Conservation (phyloP, 2,329 filamentous ascomycete genomes). For the Fusarium praegraminearum region DNA sequence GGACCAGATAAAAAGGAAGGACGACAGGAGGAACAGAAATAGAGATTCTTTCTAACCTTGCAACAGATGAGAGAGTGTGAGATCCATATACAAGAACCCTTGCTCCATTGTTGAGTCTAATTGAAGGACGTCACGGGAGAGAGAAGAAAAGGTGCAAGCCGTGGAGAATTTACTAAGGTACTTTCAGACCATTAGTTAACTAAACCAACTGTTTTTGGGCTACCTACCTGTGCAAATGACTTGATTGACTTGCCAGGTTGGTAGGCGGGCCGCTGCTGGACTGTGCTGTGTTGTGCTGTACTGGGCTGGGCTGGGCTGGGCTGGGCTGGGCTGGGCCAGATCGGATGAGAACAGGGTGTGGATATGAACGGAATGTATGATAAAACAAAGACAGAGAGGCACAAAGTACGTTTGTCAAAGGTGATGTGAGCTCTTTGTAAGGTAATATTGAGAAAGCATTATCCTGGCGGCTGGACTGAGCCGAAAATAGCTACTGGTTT, state of each 20-base stretch:
- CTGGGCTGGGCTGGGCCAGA: not conserved
- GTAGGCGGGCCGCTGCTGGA: not conserved
- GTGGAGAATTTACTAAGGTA: slow-evolving; percentile 24
- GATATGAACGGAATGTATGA: not conserved
- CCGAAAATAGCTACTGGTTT: not conserved
- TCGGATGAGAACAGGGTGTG: slow-evolving; percentile 3
- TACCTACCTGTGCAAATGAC: not conserved
- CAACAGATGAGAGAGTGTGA: slow-evolving; percentile 38
- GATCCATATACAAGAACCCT: slow-evolving; percentile 42
- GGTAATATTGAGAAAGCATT: not conserved
- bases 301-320: not conserved
- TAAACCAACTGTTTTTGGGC: not conserved
- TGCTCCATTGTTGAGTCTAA: slow-evolving; percentile 44
- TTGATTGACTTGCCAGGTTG: slow-evolving; percentile 3
- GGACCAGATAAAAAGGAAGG: not conserved
- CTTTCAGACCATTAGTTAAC: slow-evolving; percentile 2
- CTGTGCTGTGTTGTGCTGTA: not conserved
- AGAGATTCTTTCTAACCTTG: slow-evolving; percentile 45
- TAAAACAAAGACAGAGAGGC: slow-evolving; percentile 19
- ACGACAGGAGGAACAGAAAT: not conserved
- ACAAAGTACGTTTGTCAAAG: not conserved
- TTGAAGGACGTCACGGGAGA: slow-evolving; percentile 31
- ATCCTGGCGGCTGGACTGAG: not conserved
- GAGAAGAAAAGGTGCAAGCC: slow-evolving; percentile 31
- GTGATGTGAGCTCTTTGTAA: slow-evolving; percentile 2